Evolutionary conservation across 2,329 filamentous ascomycete species (phyloP).

Genomic region (Westerdykella sp.): DNA sequence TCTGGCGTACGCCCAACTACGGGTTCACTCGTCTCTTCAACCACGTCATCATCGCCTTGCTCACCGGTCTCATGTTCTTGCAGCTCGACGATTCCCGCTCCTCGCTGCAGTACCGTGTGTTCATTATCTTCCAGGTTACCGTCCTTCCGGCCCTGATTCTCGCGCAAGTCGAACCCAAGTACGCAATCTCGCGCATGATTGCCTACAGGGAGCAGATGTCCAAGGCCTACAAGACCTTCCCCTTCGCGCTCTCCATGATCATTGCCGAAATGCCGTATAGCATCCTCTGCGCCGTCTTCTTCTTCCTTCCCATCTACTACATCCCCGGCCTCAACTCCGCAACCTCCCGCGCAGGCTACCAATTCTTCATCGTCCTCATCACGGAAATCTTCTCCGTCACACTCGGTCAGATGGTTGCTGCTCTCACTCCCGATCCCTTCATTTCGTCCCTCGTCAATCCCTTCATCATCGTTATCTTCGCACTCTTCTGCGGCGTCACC

Average conservation of each 20-base stretch:
- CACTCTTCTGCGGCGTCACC: slow-evolving; percentile 81
- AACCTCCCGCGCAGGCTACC: slow-evolving; percentile 67
- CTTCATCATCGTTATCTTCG: slow-evolving; percentile 74
- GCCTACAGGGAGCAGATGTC: slow-evolving; percentile 81
- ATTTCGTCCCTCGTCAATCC: slow-evolving; percentile 76
- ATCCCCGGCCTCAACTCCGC: slow-evolving; percentile 66
- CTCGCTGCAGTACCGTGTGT: slow-evolving; percentile 78
- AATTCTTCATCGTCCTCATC: slow-evolving; percentile 78
- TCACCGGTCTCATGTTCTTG: slow-evolving; percentile 74
- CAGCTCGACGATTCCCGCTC: slow-evolving; percentile 68
- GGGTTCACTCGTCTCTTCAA: slow-evolving; percentile 83
- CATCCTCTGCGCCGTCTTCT: slow-evolving; percentile 69
- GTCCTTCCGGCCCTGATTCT: slow-evolving; percentile 79
- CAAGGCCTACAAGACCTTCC: slow-evolving; percentile 78
- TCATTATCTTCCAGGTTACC: slow-evolving; percentile 84
- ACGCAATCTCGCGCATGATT: slow-evolving; percentile 69
- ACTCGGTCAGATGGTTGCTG: slow-evolving; percentile 64
- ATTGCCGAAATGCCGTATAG: slow-evolving; percentile 80
- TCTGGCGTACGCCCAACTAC: slow-evolving; percentile 84
- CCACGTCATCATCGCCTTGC: slow-evolving; percentile 68
- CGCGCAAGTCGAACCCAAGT: slow-evolving; percentile 78
- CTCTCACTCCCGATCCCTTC: slow-evolving; percentile 71
- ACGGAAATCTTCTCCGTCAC: slow-evolving; percentile 82
- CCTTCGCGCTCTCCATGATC: slow-evolving; percentile 73
- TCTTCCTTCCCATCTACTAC: slow-evolving; percentile 81